phyloP scores from a whole-genome alignment of 495 filamentous ascomycete species.

The Pyrenula aspistea region DNA sequence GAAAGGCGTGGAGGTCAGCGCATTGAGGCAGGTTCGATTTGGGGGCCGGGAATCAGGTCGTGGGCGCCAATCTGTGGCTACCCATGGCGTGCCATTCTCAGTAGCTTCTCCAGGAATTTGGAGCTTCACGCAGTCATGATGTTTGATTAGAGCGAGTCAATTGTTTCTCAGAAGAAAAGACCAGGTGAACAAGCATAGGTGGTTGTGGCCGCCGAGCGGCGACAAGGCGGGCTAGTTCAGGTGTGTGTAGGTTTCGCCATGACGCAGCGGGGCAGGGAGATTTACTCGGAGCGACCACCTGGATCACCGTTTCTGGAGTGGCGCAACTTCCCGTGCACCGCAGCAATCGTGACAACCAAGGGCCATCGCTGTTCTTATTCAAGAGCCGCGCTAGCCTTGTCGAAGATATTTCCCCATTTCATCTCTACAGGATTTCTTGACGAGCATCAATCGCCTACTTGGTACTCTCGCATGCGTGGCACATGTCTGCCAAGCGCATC shows the following conservation, averaged over 20 bases:
- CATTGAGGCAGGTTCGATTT: neutral
- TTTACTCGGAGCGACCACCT: too few species aligned
- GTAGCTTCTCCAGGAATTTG: neutral
- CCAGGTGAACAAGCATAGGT: neutral
- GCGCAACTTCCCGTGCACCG: neutral
- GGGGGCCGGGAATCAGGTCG: neutral
- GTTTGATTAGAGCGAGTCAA: neutral
- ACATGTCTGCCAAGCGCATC: too few species aligned
- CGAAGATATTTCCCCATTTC: neutral
- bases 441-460: too few species aligned
- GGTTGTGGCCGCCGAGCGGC: neutral
- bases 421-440: too few species aligned
- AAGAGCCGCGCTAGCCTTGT: neutral
- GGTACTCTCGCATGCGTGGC: too few species aligned
- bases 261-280: neutral
- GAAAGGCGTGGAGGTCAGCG: neutral
- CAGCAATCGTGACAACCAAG: neutral
- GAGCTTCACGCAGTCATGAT: neutral
- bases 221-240: neutral
- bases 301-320: too few species aligned
- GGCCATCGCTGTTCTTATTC: too few species aligned
- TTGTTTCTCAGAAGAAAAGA: neutral
- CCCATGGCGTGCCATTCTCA: neutral
- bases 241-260: neutral
- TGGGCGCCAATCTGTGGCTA: neutral